These are phyloP conservation scores for Houttuynia cordata DNA, from an alignment of 164 flowering plant genomes.

Conservation along the genomic window DNA sequence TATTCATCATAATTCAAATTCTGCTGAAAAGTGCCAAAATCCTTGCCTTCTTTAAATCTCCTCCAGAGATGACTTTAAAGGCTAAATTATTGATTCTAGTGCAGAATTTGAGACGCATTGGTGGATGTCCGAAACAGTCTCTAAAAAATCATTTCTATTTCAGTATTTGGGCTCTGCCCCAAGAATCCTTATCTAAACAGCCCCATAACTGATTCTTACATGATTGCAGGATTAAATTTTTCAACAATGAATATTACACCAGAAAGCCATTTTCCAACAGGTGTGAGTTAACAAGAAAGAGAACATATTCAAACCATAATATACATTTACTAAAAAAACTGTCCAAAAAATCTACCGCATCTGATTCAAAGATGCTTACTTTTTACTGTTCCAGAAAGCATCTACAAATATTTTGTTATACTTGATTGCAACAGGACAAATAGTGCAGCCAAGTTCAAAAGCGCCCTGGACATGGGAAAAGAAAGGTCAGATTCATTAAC, in stretches of 20 bases:
- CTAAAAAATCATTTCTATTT: too few relatives aligned
- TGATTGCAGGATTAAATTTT: too few relatives aligned
- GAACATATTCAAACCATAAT: not conserved
- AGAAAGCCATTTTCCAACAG: not conserved
- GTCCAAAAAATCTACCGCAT: not conserved
- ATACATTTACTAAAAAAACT: not conserved
- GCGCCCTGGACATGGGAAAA: constrained; percentile 48
- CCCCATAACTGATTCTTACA: too few relatives aligned
- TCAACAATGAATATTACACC: not conserved
- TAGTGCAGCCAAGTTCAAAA: constrained; percentile 91
- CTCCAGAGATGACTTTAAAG: too few relatives aligned
- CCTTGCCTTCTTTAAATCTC: too few relatives aligned
- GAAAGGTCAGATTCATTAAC: not conserved
- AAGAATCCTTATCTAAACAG: too few relatives aligned
- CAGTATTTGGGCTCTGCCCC: too few relatives aligned
- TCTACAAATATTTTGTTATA: constrained; percentile 97
- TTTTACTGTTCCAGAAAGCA: constrained; percentile 96
- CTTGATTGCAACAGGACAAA: constrained; percentile 95
- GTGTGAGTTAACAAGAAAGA: not conserved
- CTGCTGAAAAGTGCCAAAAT: too few relatives aligned
- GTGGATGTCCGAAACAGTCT: too few relatives aligned
- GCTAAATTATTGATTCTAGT: too few relatives aligned
- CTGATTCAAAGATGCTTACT: constrained; percentile 32
- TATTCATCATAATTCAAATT: too few relatives aligned
- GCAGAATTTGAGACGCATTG: too few relatives aligned